Evolutionary conservation across 257 asterid species (phyloP).

Genomic region (Solanum appendiculatum): DNA sequence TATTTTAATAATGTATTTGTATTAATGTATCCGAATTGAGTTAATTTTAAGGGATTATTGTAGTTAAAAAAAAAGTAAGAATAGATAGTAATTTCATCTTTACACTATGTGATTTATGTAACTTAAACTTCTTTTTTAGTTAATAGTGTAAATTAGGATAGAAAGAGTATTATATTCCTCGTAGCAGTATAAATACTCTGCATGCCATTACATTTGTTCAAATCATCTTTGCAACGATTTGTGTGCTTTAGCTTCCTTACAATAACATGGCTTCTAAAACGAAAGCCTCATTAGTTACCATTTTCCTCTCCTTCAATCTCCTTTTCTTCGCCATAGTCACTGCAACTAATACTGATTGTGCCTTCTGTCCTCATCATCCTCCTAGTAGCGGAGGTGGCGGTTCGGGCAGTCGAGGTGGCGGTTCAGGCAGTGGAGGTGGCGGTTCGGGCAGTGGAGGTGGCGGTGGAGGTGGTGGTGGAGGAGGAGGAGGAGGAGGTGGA

Average conservation of each 20-base stretch:
- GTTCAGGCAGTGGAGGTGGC: neutral
- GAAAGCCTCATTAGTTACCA: neutral
- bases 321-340: slow-evolving; percentile 3
- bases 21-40: no score
- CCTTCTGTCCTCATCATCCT: neutral
- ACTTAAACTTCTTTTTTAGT: no score
- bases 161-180: neutral
- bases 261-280: slow-evolving; percentile 6
- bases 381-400: neutral
- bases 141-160: no score
- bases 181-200: neutral
- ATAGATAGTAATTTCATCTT: no score
- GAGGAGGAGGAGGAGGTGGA: neutral
- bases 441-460: neutral
- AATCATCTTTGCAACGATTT: neutral
- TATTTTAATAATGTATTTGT: no score
- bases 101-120: no score
- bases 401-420: neutral
- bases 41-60: no score
- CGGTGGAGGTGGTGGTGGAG: neutral
- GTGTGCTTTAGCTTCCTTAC: neutral
- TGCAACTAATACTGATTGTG: slow-evolving; percentile 1
- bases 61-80: no score
- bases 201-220: neutral
- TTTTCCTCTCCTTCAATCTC: slow-evolving; percentile 9